Evolutionary conservation across 495 filamentous ascomycete species (phyloP).

Genomic region (Tuber calosporum): DNA sequence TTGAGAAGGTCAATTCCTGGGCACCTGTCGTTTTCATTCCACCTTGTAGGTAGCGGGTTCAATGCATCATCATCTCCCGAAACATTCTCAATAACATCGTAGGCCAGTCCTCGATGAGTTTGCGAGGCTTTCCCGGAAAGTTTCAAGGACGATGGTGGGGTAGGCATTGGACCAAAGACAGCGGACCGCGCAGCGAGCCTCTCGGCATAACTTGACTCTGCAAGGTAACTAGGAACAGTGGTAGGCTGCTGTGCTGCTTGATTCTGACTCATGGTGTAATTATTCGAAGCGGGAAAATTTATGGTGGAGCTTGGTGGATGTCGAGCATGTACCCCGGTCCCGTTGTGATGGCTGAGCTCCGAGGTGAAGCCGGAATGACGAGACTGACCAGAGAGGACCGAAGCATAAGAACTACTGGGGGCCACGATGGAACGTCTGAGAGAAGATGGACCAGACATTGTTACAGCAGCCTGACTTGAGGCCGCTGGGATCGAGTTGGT

Average conservation of each 20-base stretch:
- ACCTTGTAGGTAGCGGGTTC: conserved; percentile 67
- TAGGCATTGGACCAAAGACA: conserved; percentile 50
- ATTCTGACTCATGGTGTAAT: conserved; percentile 22
- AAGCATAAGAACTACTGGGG: conserved; percentile 61
- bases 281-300: conserved; percentile 27
- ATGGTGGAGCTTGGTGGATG: conserved; percentile 32
- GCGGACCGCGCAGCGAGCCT: conserved; percentile 32
- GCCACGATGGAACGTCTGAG: conserved; percentile 41
- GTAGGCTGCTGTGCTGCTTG: conserved; percentile 25
- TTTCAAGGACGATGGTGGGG: conserved; percentile 53
- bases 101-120: conserved; percentile 73
- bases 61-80: conserved; percentile 54
- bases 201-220: conserved; percentile 40
- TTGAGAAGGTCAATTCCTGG: conserved; percentile 63
- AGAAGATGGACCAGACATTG: conserved; percentile 39
- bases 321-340: conserved; percentile 42
- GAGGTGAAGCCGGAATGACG: conserved; percentile 44
- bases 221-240: conserved; percentile 39
- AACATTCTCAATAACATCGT: conserved; percentile 76
- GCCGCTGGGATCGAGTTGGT: conserved; percentile 39
- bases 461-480: conserved; percentile 33
- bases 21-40: conserved; percentile 73
- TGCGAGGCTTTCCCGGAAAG: conserved; percentile 56
- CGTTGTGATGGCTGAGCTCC: conserved; percentile 43
- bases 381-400: conserved; percentile 64